These are phyloP conservation scores for Daedaleopsis nitida DNA, from an alignment of 768 basidiomycete genomes.

Conservation along the genomic window DNA sequence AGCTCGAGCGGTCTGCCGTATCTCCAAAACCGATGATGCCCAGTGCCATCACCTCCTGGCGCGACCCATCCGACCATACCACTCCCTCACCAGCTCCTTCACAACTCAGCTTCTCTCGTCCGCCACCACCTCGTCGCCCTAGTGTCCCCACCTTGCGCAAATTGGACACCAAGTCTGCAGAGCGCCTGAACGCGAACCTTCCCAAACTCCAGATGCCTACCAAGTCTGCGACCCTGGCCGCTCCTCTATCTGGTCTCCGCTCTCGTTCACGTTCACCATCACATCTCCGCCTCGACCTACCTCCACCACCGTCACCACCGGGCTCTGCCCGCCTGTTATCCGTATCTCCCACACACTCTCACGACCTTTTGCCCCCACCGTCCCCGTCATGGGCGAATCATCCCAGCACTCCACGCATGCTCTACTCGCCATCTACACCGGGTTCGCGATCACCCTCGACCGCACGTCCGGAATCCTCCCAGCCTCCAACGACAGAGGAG, in stretches of 20 bases:
- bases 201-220: conserved; percentile 62
- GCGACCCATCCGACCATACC: conserved; percentile 40
- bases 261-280: conserved; percentile 52
- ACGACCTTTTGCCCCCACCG: conserved; percentile 33
- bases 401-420: conserved; percentile 41
- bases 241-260: conserved; percentile 30
- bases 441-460: conserved; percentile 62
- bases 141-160: conserved; percentile 63
- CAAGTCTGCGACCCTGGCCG: conserved; percentile 59
- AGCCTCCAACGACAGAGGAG: conserved; percentile 57
- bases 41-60: conserved; percentile 40
- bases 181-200: conserved; percentile 47
- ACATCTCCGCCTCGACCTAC: conserved; percentile 57
- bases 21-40: conserved; percentile 64
- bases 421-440: conserved; percentile 38
- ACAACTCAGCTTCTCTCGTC: conserved; percentile 52
- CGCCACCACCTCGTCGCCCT: conserved; percentile 56
- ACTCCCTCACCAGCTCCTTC: conserved; percentile 72
- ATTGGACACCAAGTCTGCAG: conserved; percentile 62
- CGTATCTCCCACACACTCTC: conserved; percentile 25
- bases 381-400: conserved; percentile 30
- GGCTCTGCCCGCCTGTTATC: conserved; percentile 49
- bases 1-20: conserved; percentile 52
- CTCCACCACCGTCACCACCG: conserved; percentile 59
- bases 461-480: conserved; percentile 61